Evolutionary conservation across 192 early-diverging fungal genomes (phyloP).

Genomic region (Funneliformis mosseae): DNA sequence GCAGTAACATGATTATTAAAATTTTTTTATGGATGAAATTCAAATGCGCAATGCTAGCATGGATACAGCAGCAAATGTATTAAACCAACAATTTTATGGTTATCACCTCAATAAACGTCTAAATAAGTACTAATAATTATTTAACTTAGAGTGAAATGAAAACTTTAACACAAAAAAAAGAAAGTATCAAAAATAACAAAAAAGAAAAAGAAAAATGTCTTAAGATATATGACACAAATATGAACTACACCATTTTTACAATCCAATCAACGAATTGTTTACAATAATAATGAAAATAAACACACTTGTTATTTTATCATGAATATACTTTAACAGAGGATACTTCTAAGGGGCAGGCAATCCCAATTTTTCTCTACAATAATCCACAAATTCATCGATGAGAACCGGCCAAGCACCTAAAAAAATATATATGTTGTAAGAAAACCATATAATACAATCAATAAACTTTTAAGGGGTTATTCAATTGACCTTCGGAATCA

Average conservation of each 20-base stretch:
- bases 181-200: neutral
- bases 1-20: neutral
- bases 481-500: slow-evolving; percentile 61
- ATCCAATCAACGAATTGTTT: neutral
- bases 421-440: neutral
- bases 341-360: neutral
- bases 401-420: slow-evolving; percentile 84
- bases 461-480: neutral
- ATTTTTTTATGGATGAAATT: neutral
- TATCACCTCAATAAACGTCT: neutral
- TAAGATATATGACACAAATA: neutral
- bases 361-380: slow-evolving; percentile 16
- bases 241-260: neutral
- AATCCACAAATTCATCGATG: slow-evolving; percentile 62
- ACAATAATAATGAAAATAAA: neutral
- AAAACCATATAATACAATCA: neutral
- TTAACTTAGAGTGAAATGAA: neutral
- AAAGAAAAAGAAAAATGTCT: neutral
- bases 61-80: neutral
- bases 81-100: neutral
- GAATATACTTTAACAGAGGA: neutral
- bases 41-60: neutral
- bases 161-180: neutral
- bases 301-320: neutral
- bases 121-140: neutral